Base-by-base conservation (phyloP, 75 land plant genomes). In the Adiantum capillusveneris region DNA sequence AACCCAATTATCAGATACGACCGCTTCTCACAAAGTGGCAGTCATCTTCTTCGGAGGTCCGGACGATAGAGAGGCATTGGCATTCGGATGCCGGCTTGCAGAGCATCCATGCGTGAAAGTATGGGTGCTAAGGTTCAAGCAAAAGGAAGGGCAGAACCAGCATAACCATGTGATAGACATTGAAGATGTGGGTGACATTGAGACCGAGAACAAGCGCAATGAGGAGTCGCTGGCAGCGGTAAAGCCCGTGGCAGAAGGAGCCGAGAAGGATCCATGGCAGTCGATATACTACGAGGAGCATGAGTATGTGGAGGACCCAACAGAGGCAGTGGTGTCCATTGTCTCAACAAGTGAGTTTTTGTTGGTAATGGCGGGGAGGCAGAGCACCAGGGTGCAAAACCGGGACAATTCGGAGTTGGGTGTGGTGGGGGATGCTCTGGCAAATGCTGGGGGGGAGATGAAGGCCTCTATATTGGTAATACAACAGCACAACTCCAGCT, bases 41-140 rank as follows among this genome's bases (percentile, higher is more conserved):
- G 62, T 78, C 16, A 44, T 78, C 11, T 78, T 78, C 66, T 73
- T 78, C 56, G 80, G 80, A 21, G 80, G 80, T 2, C 71, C 80
- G 1, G 75, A 78, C 59, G 80, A 78, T 67, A 71, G 80, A 1
- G 80, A 78, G 44, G 80, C 80, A 17, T 59, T 78, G 31, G 56
- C 45, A 13, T 58, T 58, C 31, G 72, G 65, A 12, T 46, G 60
- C 39, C 62, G 80, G 21, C 62, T 78, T 65, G 62, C 45, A 12
- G 72, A 72, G 44, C 77, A 78, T 42, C 51, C 66, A 0, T 59
- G 66, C 17, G 65, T 68, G 7, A 65, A 28, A 11, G 60, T 75
- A 16, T 55, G 69, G 12, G 69, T 75, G 30, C 39, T 75, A 24
- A 42, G 69, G 55, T 59, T 67, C 56, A 11, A 48, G 18, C 42